These are phyloP conservation scores for Calonectria hongkongensis DNA, from an alignment of 2,329 filamentous ascomycete genomes.

Conservation along the genomic window DNA sequence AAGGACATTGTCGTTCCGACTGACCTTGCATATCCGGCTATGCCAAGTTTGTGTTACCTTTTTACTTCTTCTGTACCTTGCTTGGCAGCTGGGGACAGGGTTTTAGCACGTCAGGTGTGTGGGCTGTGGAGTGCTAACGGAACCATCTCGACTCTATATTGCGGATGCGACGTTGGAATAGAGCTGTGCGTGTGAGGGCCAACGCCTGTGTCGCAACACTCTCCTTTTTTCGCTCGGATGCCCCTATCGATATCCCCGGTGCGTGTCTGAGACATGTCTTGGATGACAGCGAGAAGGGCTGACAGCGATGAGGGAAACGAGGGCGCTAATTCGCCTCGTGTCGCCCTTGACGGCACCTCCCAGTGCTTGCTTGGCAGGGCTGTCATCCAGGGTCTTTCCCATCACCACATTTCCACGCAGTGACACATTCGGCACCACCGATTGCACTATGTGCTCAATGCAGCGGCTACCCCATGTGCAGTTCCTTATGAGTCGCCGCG, in stretches of 20 bases:
- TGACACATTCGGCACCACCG: background rate
- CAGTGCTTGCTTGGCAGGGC: slow-evolving; percentile 7
- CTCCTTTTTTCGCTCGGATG: background rate
- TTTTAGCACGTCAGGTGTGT: slow-evolving; percentile 20
- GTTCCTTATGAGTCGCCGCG: background rate
- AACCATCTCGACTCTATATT: slow-evolving; percentile 20
- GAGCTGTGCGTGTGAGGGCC: background rate
- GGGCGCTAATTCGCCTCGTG: background rate
- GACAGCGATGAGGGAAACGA: background rate
- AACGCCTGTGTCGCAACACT: background rate
- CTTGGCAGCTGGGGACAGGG: slow-evolving; percentile 14
- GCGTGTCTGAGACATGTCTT: slow-evolving; percentile 20
- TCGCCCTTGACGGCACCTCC: background rate
- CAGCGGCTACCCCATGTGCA: background rate
- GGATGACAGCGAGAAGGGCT: background rate
- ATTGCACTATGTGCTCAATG: background rate
- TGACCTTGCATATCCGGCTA: slow-evolving; percentile 14
- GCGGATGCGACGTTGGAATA: slow-evolving; percentile 24
- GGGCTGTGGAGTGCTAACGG: slow-evolving; percentile 23
- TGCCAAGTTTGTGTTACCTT: slow-evolving; percentile 17
- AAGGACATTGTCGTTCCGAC: slow-evolving; percentile 31
- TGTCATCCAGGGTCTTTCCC: slow-evolving; percentile 17
- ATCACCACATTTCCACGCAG: slow-evolving; percentile 23
- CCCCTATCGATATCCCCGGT: slow-evolving; percentile 18
- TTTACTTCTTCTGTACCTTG: slow-evolving; percentile 22